A percentile compares a stretch with the other conserved stretches of the same genome.
These are phyloP conservation scores for Oidiodendron maius DNA, from an alignment of 495 filamentous ascomycete species.

Conservation along the genomic window DNA sequence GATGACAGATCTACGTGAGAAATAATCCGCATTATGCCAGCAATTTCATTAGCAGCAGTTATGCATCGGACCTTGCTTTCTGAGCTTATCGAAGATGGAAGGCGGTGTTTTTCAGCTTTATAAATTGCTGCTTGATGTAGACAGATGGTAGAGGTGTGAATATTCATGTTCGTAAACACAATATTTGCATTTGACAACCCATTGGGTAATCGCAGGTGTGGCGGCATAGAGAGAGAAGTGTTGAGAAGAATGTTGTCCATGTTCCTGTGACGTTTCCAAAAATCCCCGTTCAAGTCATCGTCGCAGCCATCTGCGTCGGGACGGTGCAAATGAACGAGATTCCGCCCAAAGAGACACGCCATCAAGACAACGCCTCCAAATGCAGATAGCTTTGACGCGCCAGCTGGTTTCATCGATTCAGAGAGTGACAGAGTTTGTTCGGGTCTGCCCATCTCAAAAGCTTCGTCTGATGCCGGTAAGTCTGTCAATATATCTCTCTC, in stretches of 20 bases:
- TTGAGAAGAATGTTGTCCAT: conserved; percentile 89
- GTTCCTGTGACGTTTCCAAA: conserved; percentile 88
- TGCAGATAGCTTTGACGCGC: conserved; percentile 64
- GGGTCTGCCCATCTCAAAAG: conserved; percentile 75
- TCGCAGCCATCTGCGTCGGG: conserved; percentile 78
- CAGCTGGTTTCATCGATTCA: conserved; percentile 67
- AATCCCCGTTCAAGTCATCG: conserved; percentile 85
- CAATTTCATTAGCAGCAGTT: conserved; percentile 88
- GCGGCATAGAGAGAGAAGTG: conserved; percentile 76
- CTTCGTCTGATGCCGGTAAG: conserved; percentile 77
- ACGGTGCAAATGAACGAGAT: conserved; percentile 88
- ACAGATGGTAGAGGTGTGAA: conserved; percentile 95
- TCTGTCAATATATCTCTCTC: conserved; percentile 88
- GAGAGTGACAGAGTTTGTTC: conserved; percentile 61
- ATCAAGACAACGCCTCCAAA: conserved; percentile 80
- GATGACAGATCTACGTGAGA: conserved; percentile 79
- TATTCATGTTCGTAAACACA: conserved; percentile 93
- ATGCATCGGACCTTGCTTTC: conserved; percentile 93
- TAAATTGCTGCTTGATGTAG: conserved; percentile 97
- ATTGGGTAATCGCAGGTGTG: conserved; percentile 72
- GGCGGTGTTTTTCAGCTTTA: conserved; percentile 85
- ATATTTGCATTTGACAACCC: conserved; percentile 78
- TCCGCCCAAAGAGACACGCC: conserved; percentile 88
- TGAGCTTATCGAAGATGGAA: conserved; percentile 68
- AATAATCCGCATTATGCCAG: conserved; percentile 94